Evolutionary conservation across 192 early-diverging fungal species (phyloP).

Genomic region (Backusella morwellensis): DNA sequence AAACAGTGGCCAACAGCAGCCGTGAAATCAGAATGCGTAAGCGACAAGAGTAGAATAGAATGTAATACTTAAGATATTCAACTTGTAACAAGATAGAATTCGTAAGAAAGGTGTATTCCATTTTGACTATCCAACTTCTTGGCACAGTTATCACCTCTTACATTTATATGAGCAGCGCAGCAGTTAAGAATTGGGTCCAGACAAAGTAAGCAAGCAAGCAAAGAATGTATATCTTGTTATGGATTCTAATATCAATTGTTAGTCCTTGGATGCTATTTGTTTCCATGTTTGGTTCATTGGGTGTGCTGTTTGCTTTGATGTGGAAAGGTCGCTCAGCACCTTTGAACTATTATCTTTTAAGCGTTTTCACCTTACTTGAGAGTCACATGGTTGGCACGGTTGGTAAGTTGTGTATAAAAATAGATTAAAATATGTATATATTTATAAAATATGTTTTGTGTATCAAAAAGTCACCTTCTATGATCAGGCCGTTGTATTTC

Average conservation of each 20-base stretch:
- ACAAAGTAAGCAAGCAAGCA: slow-evolving; percentile 34
- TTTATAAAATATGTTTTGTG: not conserved
- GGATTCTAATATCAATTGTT: not conserved
- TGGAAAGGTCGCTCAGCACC: slow-evolving; percentile 64
- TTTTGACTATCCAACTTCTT: slow-evolving; percentile 62
- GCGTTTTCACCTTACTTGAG: slow-evolving; percentile 60
- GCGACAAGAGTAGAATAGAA: not conserved
- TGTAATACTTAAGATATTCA: not conserved
- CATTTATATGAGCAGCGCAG: slow-evolving; percentile 55
- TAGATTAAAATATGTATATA: not conserved
- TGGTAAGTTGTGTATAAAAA: slow-evolving; percentile 28
- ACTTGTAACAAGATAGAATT: slow-evolving; percentile 41
- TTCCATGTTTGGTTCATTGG: slow-evolving; percentile 51
- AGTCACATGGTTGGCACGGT: slow-evolving; percentile 34
- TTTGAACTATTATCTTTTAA: slow-evolving; percentile 59
- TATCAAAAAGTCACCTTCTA: slow-evolving; percentile 58
- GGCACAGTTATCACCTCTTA: slow-evolving; percentile 53
- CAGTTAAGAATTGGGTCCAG: slow-evolving; percentile 52
- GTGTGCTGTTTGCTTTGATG: slow-evolving; percentile 44
- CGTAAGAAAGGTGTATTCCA: slow-evolving; percentile 72
- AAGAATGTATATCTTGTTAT: not conserved
- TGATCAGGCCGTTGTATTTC: slow-evolving; percentile 61
- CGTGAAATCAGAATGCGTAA: slow-evolving; percentile 35
- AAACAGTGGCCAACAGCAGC: slow-evolving; percentile 27
- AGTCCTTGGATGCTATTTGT: slow-evolving; percentile 59